Conservation (phyloP, 495 filamentous ascomycete species). For the Penicillium goetzii region DNA sequence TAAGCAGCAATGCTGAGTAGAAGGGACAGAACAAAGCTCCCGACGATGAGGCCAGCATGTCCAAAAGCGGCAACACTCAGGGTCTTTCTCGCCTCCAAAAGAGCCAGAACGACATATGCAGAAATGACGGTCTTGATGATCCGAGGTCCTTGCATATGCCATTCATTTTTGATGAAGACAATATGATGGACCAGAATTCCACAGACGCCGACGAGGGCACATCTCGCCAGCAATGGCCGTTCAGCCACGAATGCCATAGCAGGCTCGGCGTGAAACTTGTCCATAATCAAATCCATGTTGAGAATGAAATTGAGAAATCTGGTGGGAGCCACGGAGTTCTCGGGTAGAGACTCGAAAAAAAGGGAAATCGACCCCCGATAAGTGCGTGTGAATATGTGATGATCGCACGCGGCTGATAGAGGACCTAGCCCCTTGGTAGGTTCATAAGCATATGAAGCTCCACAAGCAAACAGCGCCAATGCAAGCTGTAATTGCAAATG, state of each 20-base stretch:
- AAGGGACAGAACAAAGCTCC: slow-evolving; percentile 21
- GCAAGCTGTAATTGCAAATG: neutral
- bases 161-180: slow-evolving; percentile 14
- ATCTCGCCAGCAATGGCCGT: slow-evolving; percentile 8
- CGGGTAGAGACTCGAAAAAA: neutral
- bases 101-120: slow-evolving; percentile 26
- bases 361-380: neutral
- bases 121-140: slow-evolving; percentile 11
- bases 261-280: neutral
- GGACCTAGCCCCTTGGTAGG: neutral
- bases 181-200: slow-evolving; percentile 8
- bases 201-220: slow-evolving; percentile 5
- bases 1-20: slow-evolving; percentile 51
- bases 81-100: slow-evolving; percentile 29
- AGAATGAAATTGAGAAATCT: neutral
- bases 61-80: neutral
- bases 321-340: neutral
- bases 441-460: neutral
- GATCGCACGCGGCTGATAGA: neutral
- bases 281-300: neutral
- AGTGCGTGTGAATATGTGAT: slow-evolving; percentile 3
- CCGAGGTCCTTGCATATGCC: slow-evolving; percentile 15
- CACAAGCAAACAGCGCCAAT: neutral
- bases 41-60: slow-evolving; percentile 9
- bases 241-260: neutral